Conservation (phyloP, 2,329 filamentous ascomycete species). For the Diaporthe amygdali region DNA sequence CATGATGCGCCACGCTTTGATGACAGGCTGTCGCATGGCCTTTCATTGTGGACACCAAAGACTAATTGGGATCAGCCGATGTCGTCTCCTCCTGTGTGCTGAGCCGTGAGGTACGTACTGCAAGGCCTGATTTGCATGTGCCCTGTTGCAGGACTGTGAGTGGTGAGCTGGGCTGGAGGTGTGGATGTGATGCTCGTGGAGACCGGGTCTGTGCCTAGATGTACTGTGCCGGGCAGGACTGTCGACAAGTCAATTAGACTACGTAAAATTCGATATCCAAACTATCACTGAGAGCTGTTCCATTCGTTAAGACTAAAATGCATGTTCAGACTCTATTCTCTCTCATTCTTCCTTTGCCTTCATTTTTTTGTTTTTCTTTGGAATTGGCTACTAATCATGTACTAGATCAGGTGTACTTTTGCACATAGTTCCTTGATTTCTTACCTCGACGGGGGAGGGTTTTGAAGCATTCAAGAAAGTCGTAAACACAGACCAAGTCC, state of each 20-base stretch:
- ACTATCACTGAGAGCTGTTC: no score
- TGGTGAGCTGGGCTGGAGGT: background rate
- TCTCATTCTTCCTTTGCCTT: no score
- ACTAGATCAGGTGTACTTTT: no score
- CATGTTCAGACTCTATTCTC: no score
- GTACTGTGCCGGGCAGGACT: no score
- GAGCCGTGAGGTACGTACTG: background rate
- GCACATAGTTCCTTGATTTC: no score
- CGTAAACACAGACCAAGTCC: no score
- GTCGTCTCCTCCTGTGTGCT: background rate
- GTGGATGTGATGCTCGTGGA: background rate
- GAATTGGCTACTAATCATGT: no score
- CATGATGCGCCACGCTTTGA: background rate
- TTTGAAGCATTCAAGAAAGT: no score
- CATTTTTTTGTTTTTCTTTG: no score
- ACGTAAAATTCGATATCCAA: background rate
- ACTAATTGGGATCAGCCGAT: background rate
- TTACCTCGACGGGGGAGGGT: no score
- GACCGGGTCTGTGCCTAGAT: slow-evolving; percentile 14
- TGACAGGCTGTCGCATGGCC: background rate
- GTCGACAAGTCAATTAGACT: background rate
- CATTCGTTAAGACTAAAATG: no score
- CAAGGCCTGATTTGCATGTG: background rate
- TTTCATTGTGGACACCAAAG: background rate
- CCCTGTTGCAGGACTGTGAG: background rate